phyloP scores from a whole-genome alignment of 129 eudicot species.

The Flaveria linearis region DNA sequence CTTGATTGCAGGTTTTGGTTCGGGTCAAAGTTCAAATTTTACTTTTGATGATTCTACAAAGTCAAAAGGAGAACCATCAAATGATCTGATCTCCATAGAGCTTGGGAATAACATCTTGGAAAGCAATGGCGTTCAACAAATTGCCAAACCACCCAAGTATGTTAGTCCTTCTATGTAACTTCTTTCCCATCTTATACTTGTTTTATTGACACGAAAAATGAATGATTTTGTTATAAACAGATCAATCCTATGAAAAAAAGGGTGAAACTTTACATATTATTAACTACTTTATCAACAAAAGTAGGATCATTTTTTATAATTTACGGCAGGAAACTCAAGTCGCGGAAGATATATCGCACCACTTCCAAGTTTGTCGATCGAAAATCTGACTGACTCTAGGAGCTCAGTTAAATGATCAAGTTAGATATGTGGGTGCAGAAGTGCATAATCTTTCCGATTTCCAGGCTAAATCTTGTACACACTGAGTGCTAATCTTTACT shows the following conservation, averaged over 20 bases:
- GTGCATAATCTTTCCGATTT: slow-evolving; percentile 19
- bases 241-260: background rate
- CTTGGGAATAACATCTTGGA: slow-evolving; percentile 30
- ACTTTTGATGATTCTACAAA: slow-evolving; percentile 36
- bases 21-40: slow-evolving; percentile 40
- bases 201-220: background rate
- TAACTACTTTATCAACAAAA: background rate
- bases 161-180: slow-evolving; percentile 11
- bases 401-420: slow-evolving; percentile 24
- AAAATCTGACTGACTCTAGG: slow-evolving; percentile 18
- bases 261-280: background rate
- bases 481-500: slow-evolving; percentile 21
- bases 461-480: slow-evolving; percentile 25
- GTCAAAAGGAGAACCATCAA: slow-evolving; percentile 37
- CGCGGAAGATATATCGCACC: slow-evolving; percentile 25
- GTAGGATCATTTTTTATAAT: background rate
- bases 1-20: slow-evolving; percentile 38
- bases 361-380: slow-evolving; percentile 31
- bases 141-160: slow-evolving; percentile 38
- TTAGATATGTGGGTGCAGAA: slow-evolving; percentile 19
- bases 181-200: slow-evolving; percentile 8
- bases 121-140: slow-evolving; percentile 27
- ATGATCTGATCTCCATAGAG: slow-evolving; percentile 34
- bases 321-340: slow-evolving; percentile 28
- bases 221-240: slow-evolving; percentile 5